Evolutionary conservation across 2,329 filamentous ascomycete species (phyloP).

Genomic region (Fusarium stilboides): DNA sequence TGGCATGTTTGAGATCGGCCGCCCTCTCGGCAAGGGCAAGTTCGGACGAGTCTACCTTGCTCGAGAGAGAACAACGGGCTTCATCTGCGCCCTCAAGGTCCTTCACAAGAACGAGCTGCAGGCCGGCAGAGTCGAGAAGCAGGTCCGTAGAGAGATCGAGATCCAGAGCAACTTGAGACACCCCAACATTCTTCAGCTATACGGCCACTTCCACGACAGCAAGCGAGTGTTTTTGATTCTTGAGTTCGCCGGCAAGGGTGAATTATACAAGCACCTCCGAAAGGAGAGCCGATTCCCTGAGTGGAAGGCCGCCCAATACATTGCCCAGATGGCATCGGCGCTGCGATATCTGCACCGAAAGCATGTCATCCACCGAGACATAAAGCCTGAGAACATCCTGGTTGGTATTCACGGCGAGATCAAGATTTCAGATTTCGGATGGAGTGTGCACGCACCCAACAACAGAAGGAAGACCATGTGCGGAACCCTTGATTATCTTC

Average conservation of each 20-base stretch:
- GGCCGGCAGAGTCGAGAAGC: conserved; percentile 83
- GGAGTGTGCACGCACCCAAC: conserved; percentile 98
- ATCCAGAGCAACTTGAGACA: conserved; percentile 90
- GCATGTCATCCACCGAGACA: conserved; percentile 97
- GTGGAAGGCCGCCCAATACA: conserved; percentile 87
- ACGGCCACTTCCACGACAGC: conserved; percentile 89
- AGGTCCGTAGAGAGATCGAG: conserved; percentile 88
- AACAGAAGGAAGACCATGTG: conserved; percentile 96
- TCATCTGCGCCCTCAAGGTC: conserved; percentile 89
- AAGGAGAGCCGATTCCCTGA: conserved; percentile 85
- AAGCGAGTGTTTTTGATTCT: conserved; percentile 90
- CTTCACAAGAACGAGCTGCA: conserved; percentile 87
- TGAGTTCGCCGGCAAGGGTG: conserved; percentile 87
- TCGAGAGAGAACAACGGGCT: conserved; percentile 82
- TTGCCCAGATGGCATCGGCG: conserved; percentile 89
- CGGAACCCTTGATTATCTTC: conserved; percentile 96
- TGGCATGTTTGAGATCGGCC: conserved; percentile 94
- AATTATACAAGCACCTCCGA: conserved; percentile 88
- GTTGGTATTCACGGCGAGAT: conserved; percentile 97
- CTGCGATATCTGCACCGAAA: conserved; percentile 94
- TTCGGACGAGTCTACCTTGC: conserved; percentile 90
- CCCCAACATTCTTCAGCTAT: conserved; percentile 85
- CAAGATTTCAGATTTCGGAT: conserved; percentile 98
- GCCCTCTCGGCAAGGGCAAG: conserved; percentile 88
- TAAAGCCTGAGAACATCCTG: conserved; percentile 98